Evolutionary conservation across 164 flowering plant genomes (phyloP).

Genomic region (Platanus orientalis): DNA sequence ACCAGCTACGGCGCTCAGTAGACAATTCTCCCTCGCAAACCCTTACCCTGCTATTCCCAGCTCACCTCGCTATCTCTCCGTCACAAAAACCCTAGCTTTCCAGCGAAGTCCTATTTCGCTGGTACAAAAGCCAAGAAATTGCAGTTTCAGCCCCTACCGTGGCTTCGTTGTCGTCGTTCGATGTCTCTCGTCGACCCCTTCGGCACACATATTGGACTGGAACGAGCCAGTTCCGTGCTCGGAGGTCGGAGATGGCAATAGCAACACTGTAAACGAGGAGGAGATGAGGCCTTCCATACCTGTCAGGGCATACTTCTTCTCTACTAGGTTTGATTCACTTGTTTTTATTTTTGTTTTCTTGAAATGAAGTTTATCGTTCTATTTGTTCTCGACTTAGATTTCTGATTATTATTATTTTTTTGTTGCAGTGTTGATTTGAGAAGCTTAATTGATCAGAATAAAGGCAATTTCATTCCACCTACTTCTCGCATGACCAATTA

Average conservation of each 20-base stretch:
- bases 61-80: slow-evolving; percentile 5
- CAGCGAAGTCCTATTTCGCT: not conserved
- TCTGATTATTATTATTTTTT: not conserved
- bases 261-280: slow-evolving; percentile 7
- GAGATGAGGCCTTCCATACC: slow-evolving; percentile 36
- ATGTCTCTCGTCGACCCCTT: slow-evolving; percentile 27
- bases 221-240: slow-evolving; percentile 39
- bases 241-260: slow-evolving; percentile 26
- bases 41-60: not conserved
- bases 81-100: slow-evolving; percentile 14
- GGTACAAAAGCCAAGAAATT: not conserved
- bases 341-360: too few relatives aligned
- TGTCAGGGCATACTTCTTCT: slow-evolving; percentile 54
- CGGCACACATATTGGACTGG: slow-evolving; percentile 30
- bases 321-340: slow-evolving; percentile 53
- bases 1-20: not conserved
- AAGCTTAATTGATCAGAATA: slow-evolving; percentile 58
- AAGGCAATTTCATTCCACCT: slow-evolving; percentile 54
- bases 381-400: too few relatives aligned
- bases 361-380: not conserved
- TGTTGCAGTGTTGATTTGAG: slow-evolving; percentile 61
- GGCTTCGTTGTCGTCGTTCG: slow-evolving; percentile 9
- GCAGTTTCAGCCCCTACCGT: not conserved
- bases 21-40: not conserved
- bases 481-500: slow-evolving; percentile 71